Evolutionary conservation across 768 basidiomycete species (phyloP).

Genomic region (Mycena filopes): DNA sequence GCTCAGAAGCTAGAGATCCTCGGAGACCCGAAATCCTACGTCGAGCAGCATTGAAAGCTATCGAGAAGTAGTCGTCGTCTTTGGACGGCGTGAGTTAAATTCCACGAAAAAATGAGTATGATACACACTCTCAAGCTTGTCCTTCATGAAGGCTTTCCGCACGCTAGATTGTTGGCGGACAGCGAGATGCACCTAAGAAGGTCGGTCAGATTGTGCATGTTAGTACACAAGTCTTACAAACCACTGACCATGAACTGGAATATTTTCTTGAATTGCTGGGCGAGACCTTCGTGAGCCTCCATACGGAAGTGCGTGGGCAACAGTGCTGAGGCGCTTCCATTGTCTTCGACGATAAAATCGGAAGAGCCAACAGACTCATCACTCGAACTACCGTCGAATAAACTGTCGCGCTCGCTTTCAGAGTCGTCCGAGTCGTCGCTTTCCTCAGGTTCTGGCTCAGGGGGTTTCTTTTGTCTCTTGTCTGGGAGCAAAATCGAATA

Average conservation of each 20-base stretch:
- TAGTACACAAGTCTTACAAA: background rate
- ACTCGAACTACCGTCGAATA: slow-evolving; percentile 52
- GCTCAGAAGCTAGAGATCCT: slow-evolving; percentile 83
- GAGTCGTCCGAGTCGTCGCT: slow-evolving; percentile 48
- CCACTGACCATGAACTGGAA: slow-evolving; percentile 87
- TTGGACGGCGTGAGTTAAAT: background rate
- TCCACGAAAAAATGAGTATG: background rate
- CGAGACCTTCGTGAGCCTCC: slow-evolving; percentile 78
- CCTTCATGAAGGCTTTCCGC: slow-evolving; percentile 65
- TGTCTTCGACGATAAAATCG: slow-evolving; percentile 76
- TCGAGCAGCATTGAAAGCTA: slow-evolving; percentile 73
- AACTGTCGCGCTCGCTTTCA: slow-evolving; percentile 46
- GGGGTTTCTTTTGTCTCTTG: slow-evolving; percentile 53
- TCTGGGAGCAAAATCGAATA: slow-evolving; percentile 39
- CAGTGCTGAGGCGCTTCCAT: slow-evolving; percentile 51
- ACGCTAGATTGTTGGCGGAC: slow-evolving; percentile 60
- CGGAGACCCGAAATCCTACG: slow-evolving; percentile 76
- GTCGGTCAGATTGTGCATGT: too few relatives aligned
- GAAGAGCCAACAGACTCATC: slow-evolving; percentile 48
- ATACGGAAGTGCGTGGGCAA: slow-evolving; percentile 87
- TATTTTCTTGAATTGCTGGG: slow-evolving; percentile 86
- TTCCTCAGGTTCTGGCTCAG: slow-evolving; percentile 42
- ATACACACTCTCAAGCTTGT: slow-evolving; percentile 60
- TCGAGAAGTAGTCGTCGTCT: slow-evolving; percentile 78
- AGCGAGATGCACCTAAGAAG: slow-evolving; percentile 54